phyloP scores from a whole-genome alignment of 306 rosid species.

The Carpinus fangiana region DNA sequence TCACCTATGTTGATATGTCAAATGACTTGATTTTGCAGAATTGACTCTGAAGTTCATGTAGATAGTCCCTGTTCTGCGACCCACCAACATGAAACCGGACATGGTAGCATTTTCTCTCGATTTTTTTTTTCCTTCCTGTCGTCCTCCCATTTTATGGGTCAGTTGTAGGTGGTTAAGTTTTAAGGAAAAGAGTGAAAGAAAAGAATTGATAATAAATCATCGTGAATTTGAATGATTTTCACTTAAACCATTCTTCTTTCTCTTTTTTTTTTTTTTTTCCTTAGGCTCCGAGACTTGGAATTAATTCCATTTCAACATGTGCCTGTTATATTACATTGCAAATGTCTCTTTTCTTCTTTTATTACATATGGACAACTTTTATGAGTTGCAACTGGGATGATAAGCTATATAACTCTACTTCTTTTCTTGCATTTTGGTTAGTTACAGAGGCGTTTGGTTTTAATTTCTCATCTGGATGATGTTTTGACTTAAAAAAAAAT shows the following conservation, averaged over 20 bases:
- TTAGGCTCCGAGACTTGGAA: neutral
- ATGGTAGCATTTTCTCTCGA: constrained; percentile 45
- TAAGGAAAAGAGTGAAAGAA: neutral
- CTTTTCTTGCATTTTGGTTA: neutral
- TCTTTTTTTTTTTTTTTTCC: too few species aligned
- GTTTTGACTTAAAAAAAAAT: neutral
- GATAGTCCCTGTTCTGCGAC: constrained; percentile 48
- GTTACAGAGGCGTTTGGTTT: neutral
- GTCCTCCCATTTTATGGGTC: neutral
- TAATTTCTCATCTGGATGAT: neutral
- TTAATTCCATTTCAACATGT: neutral
- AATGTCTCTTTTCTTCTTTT: neutral
- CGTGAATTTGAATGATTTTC: neutral
- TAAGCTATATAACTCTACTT: neutral
- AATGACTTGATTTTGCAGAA: constrained; percentile 51
- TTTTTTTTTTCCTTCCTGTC: neutral
- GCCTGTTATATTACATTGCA: neutral
- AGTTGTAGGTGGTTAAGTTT: neutral
- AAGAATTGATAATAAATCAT: neutral
- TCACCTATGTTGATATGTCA: constrained; percentile 16
- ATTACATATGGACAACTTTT: neutral
- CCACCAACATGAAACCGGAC: constrained; percentile 57
- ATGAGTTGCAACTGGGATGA: neutral
- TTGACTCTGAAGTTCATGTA: constrained; percentile 70
- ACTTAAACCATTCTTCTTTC: too few species aligned